Evolutionary conservation across 1,284 basidiomycete genomes (phyloP).

Genomic region (Malassezia furfur): DNA sequence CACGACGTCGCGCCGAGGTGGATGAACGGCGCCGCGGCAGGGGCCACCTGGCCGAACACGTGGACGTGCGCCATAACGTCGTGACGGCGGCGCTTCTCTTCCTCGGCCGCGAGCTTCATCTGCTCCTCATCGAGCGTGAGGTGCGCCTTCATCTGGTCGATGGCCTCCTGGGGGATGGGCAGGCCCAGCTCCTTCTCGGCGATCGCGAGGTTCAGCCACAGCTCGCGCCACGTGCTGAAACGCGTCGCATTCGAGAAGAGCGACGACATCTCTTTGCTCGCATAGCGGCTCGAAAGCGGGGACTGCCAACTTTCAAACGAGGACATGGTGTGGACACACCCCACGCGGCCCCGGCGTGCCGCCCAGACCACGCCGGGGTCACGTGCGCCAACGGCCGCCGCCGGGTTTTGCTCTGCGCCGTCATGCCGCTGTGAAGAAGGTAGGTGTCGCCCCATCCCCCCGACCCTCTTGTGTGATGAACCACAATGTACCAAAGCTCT

Average conservation of each 20-base stretch:
- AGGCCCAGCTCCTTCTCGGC: constrained; percentile 94
- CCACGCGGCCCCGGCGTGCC: not conserved
- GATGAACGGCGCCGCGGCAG: constrained; percentile 91
- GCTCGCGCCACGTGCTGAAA: constrained; percentile 88
- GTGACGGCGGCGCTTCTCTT: constrained; percentile 95
- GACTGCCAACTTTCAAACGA: constrained; percentile 40
- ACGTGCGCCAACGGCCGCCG: not conserved
- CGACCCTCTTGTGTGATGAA: constrained; percentile 6
- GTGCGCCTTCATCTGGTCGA: constrained; percentile 85
- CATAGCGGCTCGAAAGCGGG: constrained; percentile 66
- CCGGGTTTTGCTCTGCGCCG: not conserved
- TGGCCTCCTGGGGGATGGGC: constrained; percentile 76
- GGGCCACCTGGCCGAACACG: constrained; percentile 85
- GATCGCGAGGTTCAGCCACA: constrained; percentile 92
- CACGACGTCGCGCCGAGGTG: constrained; percentile 96
- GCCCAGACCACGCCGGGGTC: not conserved
- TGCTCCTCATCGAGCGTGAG: constrained; percentile 76
- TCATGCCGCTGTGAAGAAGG: not conserved
- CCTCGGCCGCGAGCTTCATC: constrained; percentile 79
- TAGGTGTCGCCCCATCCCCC: not conserved
- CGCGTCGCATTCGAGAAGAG: constrained; percentile 87
- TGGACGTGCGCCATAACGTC: constrained; percentile 99
- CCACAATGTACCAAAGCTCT: constrained; percentile 18
- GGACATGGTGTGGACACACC: not conserved
- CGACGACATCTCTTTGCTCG: constrained; percentile 94